These are phyloP conservation scores for Rheum nobile DNA, from an alignment of 148 eudicot species.

Conservation along the genomic window DNA sequence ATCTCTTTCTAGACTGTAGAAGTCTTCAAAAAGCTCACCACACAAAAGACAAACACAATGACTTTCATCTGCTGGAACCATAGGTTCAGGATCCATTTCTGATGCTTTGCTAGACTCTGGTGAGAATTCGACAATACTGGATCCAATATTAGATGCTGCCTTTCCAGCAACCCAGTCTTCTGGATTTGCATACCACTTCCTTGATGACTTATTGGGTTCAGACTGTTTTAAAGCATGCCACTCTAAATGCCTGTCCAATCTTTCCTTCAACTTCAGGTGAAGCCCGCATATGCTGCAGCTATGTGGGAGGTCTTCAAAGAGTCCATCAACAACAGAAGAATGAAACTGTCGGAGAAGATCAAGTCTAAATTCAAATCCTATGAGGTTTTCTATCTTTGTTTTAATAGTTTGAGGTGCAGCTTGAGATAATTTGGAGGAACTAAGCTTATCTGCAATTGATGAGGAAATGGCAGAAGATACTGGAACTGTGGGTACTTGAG, in stretches of 20 bases:
- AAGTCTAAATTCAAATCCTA: slow-evolving; percentile 73
- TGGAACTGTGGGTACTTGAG: slow-evolving; percentile 11
- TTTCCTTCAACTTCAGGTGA: slow-evolving; percentile 49
- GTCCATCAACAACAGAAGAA: slow-evolving; percentile 49
- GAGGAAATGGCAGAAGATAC: slow-evolving; percentile 16
- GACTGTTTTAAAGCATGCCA: slow-evolving; percentile 62
- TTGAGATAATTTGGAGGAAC: slow-evolving; percentile 21
- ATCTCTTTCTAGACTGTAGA: slow-evolving; percentile 44
- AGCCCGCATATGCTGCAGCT: slow-evolving; percentile 64
- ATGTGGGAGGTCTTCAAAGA: slow-evolving; percentile 54
- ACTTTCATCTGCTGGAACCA: slow-evolving; percentile 92
- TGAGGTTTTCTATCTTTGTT: slow-evolving; percentile 30
- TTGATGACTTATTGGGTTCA: slow-evolving; percentile 25
- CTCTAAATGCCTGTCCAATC: slow-evolving; percentile 65
- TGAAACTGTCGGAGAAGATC: slow-evolving; percentile 59
- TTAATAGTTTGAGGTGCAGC: slow-evolving; percentile 15
- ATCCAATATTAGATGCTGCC: slow-evolving; percentile 16
- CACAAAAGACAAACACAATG: slow-evolving; percentile 80
- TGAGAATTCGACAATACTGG: slow-evolving; percentile 1
- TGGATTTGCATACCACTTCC: slow-evolving; percentile 60
- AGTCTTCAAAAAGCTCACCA: slow-evolving; percentile 90
- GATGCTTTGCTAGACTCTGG: slow-evolving; percentile 19
- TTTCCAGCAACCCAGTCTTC: slow-evolving; percentile 55
- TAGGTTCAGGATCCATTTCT: slow-evolving; percentile 23
- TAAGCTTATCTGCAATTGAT: slow-evolving; percentile 12